These are phyloP conservation scores for Ophiostoma tasmaniense DNA, from an alignment of 2,329 filamentous ascomycete species.

Conservation along the genomic window DNA sequence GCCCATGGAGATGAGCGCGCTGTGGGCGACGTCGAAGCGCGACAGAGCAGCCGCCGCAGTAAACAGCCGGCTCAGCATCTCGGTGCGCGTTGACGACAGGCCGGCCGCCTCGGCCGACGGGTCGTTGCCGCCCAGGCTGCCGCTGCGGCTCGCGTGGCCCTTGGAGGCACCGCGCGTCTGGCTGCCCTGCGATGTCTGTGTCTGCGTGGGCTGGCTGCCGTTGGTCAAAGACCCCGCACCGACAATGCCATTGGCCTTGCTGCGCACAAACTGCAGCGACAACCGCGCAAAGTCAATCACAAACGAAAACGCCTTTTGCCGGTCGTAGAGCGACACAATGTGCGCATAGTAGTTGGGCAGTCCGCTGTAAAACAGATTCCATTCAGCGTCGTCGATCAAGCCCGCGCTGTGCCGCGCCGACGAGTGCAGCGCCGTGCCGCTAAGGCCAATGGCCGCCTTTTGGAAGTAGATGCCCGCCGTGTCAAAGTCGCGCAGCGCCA, in stretches of 20 bases:
- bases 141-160: slow-evolving; percentile 10
- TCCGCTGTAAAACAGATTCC: slow-evolving; percentile 60
- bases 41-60: slow-evolving; percentile 69
- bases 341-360: slow-evolving; percentile 81
- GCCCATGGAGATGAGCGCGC: slow-evolving; percentile 63
- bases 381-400: slow-evolving; percentile 69
- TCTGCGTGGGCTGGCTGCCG: neutral
- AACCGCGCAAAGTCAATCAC: slow-evolving; percentile 77
- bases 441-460: slow-evolving; percentile 72
- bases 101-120: slow-evolving; percentile 8
- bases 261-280: slow-evolving; percentile 54
- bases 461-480: slow-evolving; percentile 69
- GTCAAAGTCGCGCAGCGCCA: slow-evolving; percentile 65
- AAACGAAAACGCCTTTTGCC: slow-evolving; percentile 64
- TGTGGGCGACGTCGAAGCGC: slow-evolving; percentile 75
- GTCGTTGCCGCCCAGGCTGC: slow-evolving; percentile 9
- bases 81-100: slow-evolving; percentile 37
- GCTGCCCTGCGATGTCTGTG: neutral
- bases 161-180: neutral
- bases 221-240: neutral
- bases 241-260: slow-evolving; percentile 8
- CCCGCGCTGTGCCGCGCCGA: slow-evolving; percentile 48
- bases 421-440: slow-evolving; percentile 37
- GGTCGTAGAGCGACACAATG: slow-evolving; percentile 73
- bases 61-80: slow-evolving; percentile 78